A percentile compares a stretch with the other conserved stretches of the same genome.
Evolutionary conservation across 1,139 yeast genomes (phyloP).

Genomic region (Schwanniomyces etchellsii): DNA sequence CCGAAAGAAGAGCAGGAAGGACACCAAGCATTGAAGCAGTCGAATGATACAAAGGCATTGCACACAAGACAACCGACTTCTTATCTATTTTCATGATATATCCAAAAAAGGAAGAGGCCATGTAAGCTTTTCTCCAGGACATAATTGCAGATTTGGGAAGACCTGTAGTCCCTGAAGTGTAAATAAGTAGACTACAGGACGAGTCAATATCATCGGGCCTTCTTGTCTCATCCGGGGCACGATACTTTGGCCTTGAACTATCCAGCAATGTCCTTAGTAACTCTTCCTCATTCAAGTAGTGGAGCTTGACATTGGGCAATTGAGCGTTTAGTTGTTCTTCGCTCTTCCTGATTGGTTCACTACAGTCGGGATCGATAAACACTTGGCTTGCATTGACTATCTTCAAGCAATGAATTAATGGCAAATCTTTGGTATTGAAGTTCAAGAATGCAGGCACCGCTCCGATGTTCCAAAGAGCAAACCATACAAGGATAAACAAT

Average conservation of each 20-base stretch:
- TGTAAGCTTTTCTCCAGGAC: slow-evolving; percentile 79
- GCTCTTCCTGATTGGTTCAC: slow-evolving; percentile 48
- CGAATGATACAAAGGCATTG: slow-evolving; percentile 95
- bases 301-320: slow-evolving; percentile 38
- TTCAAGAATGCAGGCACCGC: slow-evolving; percentile 86
- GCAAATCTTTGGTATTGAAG: slow-evolving; percentile 68
- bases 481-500: slow-evolving; percentile 71
- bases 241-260: slow-evolving; percentile 42
- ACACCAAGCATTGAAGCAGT: slow-evolving; percentile 89
- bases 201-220: slow-evolving; percentile 52
- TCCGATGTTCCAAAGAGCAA: slow-evolving; percentile 87
- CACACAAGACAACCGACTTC: slow-evolving; percentile 65
- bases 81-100: slow-evolving; percentile 57
- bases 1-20: slow-evolving; percentile 58
- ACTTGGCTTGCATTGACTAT: slow-evolving; percentile 62
- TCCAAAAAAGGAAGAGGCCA: slow-evolving; percentile 71
- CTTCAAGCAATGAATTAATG: slow-evolving; percentile 76
- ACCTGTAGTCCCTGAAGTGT: slow-evolving; percentile 95
- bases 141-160: slow-evolving; percentile 91
- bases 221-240: slow-evolving; percentile 53
- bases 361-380: slow-evolving; percentile 71
- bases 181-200: slow-evolving; percentile 68
- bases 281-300: slow-evolving; percentile 52
- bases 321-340: slow-evolving; percentile 40
- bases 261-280: slow-evolving; percentile 38